These are phyloP conservation scores for Penicillium subrubescens DNA, from an alignment of 495 filamentous ascomycete genomes.

Conservation along the genomic window DNA sequence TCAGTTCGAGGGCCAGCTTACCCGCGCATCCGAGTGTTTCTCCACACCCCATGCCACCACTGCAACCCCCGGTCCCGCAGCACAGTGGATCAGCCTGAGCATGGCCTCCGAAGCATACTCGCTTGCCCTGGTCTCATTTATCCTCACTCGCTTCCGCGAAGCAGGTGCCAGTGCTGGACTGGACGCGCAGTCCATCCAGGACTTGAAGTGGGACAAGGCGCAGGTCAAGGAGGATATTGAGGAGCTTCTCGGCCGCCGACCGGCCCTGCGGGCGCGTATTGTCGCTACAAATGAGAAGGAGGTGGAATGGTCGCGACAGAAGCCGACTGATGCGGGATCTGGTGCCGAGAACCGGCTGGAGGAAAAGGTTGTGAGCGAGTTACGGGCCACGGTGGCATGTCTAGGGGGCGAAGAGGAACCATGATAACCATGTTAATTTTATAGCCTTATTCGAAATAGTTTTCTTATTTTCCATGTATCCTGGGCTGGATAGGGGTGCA, in stretches of 20 bases:
- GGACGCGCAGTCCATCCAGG: slow-evolving; percentile 61
- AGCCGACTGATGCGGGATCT: slow-evolving; percentile 37
- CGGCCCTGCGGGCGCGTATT: slow-evolving; percentile 65
- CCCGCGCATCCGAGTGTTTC: slow-evolving; percentile 62
- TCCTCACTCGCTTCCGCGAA: slow-evolving; percentile 62
- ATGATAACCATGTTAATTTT: slow-evolving; percentile 29
- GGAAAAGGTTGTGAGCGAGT: slow-evolving; percentile 68
- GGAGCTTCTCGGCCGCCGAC: slow-evolving; percentile 64
- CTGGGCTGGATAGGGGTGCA: slow-evolving; percentile 23
- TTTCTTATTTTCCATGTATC: slow-evolving; percentile 7
- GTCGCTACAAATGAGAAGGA: slow-evolving; percentile 73
- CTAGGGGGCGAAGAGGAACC: slow-evolving; percentile 42
- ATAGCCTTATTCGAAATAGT: slow-evolving; percentile 17
- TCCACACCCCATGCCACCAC: slow-evolving; percentile 43
- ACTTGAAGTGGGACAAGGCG: slow-evolving; percentile 70
- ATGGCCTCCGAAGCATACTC: slow-evolving; percentile 76
- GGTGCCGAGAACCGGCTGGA: slow-evolving; percentile 64
- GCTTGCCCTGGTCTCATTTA: slow-evolving; percentile 69
- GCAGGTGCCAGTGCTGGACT: slow-evolving; percentile 59
- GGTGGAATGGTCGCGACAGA: slow-evolving; percentile 59
- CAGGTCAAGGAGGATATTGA: slow-evolving; percentile 77
- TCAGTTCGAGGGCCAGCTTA: slow-evolving; percentile 75
- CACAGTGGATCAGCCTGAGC: slow-evolving; percentile 63
- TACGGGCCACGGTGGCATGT: slow-evolving; percentile 50
- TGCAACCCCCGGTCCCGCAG: slow-evolving; percentile 33